Evolutionary conservation across 305 asterid species (phyloP).

Genomic region (Fraxinus greggii): DNA sequence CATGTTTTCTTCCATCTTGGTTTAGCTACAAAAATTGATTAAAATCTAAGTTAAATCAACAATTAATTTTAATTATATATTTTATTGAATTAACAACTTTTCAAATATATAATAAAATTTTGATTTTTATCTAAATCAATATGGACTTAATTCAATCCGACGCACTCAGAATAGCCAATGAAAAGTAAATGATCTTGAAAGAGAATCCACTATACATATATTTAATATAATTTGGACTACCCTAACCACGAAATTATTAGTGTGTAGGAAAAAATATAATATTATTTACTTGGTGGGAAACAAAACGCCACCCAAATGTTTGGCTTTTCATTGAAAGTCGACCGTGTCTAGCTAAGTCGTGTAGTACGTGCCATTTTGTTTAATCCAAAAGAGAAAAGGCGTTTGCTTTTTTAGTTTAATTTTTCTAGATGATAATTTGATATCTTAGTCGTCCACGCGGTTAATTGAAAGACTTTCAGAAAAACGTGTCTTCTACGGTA

Average conservation of each 20-base stretch:
- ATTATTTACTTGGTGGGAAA: background rate
- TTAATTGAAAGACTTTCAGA: background rate
- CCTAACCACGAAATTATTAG: slow-evolving; percentile 26
- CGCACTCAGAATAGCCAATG: background rate
- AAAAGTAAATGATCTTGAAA: slow-evolving; percentile 24
- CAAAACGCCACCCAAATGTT: background rate
- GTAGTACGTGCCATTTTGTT: slow-evolving; percentile 13
- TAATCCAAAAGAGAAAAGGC: background rate
- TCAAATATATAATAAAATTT: too few relatives aligned
- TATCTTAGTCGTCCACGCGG: background rate
- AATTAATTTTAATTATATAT: too few relatives aligned
- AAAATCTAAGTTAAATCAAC: too few relatives aligned
- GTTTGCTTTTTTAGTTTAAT: background rate
- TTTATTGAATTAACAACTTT: background rate
- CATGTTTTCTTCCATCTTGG: background rate
- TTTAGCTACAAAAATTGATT: background rate
- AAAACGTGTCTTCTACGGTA: background rate
- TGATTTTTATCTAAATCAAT: background rate
- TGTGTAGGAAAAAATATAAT: background rate
- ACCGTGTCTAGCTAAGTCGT: background rate
- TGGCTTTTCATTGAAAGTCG: background rate
- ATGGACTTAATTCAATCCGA: background rate
- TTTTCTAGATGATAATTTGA: background rate
- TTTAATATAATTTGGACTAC: slow-evolving; percentile 50
- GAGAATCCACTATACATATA: slow-evolving; percentile 31